Evolutionary conservation across 1,284 basidiomycete species (phyloP), one percentile per base, ranked within the genome.

Genomic region (Ganoderma lucidum): DNA sequence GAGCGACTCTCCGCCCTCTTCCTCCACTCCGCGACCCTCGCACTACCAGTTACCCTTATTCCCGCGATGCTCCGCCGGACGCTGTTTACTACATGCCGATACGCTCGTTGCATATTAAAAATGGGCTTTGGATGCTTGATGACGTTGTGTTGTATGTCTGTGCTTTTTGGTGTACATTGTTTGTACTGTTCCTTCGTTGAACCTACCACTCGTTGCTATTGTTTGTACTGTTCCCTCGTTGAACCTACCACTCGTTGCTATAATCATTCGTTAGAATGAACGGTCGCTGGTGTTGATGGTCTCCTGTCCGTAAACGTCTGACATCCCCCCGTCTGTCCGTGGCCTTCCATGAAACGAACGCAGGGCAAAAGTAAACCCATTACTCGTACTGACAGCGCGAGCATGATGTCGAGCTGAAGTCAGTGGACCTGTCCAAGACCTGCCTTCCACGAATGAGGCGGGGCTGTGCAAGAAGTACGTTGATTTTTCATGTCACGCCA

Each of bases 181-280:
- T 28, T 51, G 28, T 30, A 32, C 28, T 30, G 56, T 37, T 61
- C 41, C 15, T 41, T 61, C 59, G 59, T 61, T 61, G 37, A 61
- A 23, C 6, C 23, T 19, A 19, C 23, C 59, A 19, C 37, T 61
- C 59, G 28, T 61, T 61, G 19, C 59, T 60, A 39, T 37, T 23
- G 23, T 23, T 23, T 23, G 23, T 23, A 23, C 28, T 30, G 56
- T 37, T 61, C 41, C 15, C 59, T 61, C 59, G 59, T 61, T 61
- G 37, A 61, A 23, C 6, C 23, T 19, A 19, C 23, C 59, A 19
- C 37, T 61, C 59, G 28, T 61, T 61, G 19, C 59, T 60, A 39
- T 37, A 9, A 6, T n/a, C 58, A 41, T 60, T 60, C n/a, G 4
- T 23, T 5, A 23, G 30, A 62, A 42, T 19, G n/a, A 28, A 48